Evolutionary conservation across 148 eudicot species (phyloP).

Genomic region (Arctostaphylos glauca): DNA sequence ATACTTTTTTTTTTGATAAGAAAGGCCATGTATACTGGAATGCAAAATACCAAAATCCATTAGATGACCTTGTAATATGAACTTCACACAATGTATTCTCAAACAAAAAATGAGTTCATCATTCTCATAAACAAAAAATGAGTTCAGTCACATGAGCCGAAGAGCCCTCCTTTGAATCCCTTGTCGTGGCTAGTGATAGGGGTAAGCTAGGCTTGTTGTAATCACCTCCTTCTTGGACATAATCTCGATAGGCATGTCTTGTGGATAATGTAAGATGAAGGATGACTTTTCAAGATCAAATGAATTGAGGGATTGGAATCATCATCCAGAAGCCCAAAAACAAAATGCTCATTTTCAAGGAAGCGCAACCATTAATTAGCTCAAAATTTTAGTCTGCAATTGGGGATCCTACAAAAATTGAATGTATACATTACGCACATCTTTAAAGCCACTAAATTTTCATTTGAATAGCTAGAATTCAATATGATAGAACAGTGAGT

Average conservation of each 20-base stretch:
- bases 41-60: conserved; percentile 15
- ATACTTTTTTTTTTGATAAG: no score
- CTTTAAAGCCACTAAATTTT: no score
- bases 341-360: no score
- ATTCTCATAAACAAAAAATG: neutral
- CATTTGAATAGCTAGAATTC: neutral
- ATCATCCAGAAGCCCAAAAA: neutral
- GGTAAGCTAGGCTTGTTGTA: neutral
- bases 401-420: neutral
- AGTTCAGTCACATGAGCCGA: neutral
- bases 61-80: conserved; percentile 10
- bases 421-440: neutral
- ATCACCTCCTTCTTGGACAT: neutral
- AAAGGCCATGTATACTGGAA: conserved; percentile 92
- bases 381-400: neutral
- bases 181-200: neutral
- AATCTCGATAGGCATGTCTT: neutral
- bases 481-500: neutral
- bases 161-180: neutral
- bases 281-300: neutral
- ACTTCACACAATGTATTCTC: neutral
- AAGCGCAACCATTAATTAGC: neutral
- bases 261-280: neutral
- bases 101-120: neutral
- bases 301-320: neutral